These are phyloP conservation scores for Dothiorella sarmentorum DNA, from an alignment of 2,329 filamentous ascomycete species.

Conservation along the genomic window DNA sequence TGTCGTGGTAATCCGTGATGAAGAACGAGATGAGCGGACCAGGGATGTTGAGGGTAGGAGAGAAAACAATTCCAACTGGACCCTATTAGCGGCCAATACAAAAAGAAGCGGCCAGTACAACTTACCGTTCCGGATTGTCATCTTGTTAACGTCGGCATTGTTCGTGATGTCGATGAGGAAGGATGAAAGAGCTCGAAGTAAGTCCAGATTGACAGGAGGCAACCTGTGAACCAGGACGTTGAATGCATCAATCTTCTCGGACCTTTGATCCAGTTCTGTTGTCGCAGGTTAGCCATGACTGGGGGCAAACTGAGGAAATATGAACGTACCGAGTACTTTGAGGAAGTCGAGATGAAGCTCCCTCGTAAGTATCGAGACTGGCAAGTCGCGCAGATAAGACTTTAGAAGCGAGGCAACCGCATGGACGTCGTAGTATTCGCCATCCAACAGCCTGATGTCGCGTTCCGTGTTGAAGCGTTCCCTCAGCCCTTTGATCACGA, in stretches of 20 bases:
- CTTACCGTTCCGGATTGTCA: constrained; percentile 82
- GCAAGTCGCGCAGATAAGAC: constrained; percentile 87
- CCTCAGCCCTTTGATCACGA: constrained; percentile 84
- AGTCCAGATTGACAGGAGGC: constrained; percentile 73
- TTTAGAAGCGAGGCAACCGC: constrained; percentile 93
- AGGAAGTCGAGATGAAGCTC: constrained; percentile 90
- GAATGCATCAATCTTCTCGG: constrained; percentile 73
- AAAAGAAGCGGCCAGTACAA: neutral
- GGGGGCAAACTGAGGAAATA: neutral
- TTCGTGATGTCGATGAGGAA: constrained; percentile 92
- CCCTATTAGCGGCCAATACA: neutral
- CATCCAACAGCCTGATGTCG: constrained; percentile 83
- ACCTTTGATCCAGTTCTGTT: constrained; percentile 66
- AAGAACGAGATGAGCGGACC: constrained; percentile 92
- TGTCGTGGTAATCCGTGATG: constrained; percentile 80
- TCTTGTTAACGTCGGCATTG: constrained; percentile 88
- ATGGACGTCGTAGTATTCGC: constrained; percentile 90
- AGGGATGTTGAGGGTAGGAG: constrained; percentile 92
- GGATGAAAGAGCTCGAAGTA: constrained; percentile 79
- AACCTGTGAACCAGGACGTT: constrained; percentile 76
- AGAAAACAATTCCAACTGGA: constrained; percentile 92
- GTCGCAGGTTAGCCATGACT: constrained; percentile 25
- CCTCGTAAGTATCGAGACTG: constrained; percentile 83
- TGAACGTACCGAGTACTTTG: constrained; percentile 61
- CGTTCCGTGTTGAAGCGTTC: constrained; percentile 93